Evolutionary conservation across 2,329 filamentous ascomycete genomes (phyloP).

Genomic region (Fusarium bulbicola): DNA sequence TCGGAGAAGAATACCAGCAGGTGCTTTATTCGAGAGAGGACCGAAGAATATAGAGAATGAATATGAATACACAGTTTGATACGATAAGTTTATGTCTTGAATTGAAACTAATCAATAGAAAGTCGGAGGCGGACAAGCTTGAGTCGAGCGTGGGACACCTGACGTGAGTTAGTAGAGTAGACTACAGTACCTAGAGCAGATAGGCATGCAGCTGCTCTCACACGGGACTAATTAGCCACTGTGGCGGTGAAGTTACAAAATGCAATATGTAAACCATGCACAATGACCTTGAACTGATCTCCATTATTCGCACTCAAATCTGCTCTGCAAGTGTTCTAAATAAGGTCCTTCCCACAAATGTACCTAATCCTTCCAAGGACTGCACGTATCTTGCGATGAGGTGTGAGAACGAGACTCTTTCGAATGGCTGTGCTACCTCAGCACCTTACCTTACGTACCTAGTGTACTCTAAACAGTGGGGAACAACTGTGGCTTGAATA

Average conservation of each 20-base stretch:
- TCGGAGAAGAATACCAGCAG: constrained; percentile 15
- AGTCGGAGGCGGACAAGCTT: constrained; percentile 29
- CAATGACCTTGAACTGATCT: not conserved
- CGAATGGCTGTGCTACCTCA: constrained; percentile 25
- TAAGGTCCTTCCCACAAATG: not conserved
- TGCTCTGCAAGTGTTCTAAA: not conserved
- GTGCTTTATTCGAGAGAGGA: constrained; percentile 26
- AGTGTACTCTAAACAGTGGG: constrained; percentile 11
- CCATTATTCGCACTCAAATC: not conserved
- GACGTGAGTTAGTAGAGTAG: constrained; percentile 30
- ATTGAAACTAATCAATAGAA: constrained; percentile 32
- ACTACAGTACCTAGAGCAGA: not conserved
- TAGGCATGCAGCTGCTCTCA: constrained; percentile 32
- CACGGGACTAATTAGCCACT: constrained; percentile 38
- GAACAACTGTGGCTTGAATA: constrained; percentile 32
- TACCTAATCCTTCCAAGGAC: not conserved
- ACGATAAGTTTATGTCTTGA: constrained; percentile 18
- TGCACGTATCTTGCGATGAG: not conserved
- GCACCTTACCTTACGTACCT: not conserved
- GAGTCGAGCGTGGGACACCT: constrained; percentile 36
- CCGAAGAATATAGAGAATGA: not conserved
- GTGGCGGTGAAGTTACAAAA: constrained; percentile 47
- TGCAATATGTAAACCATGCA: constrained; percentile 19
- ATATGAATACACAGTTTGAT: constrained; percentile 11
- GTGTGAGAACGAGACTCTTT: not conserved